These are phyloP conservation scores for Penicillium sp. DNA, from an alignment of 2,329 filamentous ascomycete genomes.

Conservation along the genomic window DNA sequence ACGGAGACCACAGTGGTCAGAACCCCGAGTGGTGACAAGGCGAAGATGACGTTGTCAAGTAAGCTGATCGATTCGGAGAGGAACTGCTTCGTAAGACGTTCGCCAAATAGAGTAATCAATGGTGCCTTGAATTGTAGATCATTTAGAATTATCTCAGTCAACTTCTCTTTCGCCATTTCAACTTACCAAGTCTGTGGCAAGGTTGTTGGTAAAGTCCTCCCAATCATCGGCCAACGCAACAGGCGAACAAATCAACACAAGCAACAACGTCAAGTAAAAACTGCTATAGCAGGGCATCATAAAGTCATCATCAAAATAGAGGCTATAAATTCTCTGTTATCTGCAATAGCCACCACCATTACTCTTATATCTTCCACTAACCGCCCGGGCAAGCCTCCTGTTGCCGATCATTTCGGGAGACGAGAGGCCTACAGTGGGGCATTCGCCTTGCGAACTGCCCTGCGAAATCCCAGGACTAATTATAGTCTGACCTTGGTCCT, in stretches of 20 bases:
- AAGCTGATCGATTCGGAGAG: slow-evolving; percentile 44
- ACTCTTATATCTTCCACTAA: background rate
- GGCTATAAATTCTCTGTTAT: too few relatives aligned
- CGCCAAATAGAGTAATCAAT: slow-evolving; percentile 45
- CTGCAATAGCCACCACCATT: background rate
- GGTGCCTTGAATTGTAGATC: slow-evolving; percentile 27
- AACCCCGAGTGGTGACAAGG: slow-evolving; percentile 48
- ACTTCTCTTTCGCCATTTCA: background rate
- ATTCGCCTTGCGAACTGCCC: slow-evolving; percentile 1
- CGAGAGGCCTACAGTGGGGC: background rate
- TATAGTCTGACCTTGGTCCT: background rate
- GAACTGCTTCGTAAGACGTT: slow-evolving; percentile 50
- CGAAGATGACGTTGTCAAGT: slow-evolving; percentile 48
- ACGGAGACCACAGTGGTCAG: slow-evolving; percentile 46
- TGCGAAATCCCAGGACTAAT: slow-evolving; percentile 2
- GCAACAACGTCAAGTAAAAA: slow-evolving; percentile 11
- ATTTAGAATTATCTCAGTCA: background rate
- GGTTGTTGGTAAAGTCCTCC: slow-evolving; percentile 42
- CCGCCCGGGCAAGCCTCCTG: background rate
- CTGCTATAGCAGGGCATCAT: background rate
- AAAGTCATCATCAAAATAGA: too few relatives aligned
- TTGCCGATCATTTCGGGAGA: slow-evolving; percentile 1
- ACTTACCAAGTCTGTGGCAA: slow-evolving; percentile 40
- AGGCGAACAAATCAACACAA: slow-evolving; percentile 17
- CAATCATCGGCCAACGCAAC: slow-evolving; percentile 31